Conservation (phyloP, 2,329 filamentous ascomycete genomes). For the Venturia nashicola region DNA sequence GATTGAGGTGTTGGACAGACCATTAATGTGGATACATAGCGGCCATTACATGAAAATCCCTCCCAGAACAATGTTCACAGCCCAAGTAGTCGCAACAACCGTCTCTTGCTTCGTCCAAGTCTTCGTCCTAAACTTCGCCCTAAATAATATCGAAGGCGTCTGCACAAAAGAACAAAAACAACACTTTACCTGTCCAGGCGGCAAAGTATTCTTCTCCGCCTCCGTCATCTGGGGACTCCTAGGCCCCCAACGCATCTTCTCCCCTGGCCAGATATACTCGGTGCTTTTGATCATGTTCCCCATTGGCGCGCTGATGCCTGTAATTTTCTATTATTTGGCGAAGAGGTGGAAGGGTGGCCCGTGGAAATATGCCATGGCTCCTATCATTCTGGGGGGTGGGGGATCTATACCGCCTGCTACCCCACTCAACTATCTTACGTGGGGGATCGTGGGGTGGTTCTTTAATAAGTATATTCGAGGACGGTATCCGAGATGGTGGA, state of each 20-base stretch:
- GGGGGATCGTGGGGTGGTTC: conserved; percentile 18
- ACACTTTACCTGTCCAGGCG: conserved; percentile 52
- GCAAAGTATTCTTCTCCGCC: conserved; percentile 52
- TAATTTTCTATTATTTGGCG: conserved; percentile 39
- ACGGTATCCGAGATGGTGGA: conserved; percentile 17
- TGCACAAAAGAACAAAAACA: conserved; percentile 23
- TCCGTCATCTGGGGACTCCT: conserved; percentile 58
- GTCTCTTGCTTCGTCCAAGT: conserved; percentile 37
- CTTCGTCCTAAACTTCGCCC: conserved; percentile 36
- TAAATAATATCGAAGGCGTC: conserved; percentile 33
- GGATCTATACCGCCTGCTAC: conserved; percentile 41
- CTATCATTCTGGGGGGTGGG: conserved; percentile 50
- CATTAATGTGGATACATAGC: conserved; percentile 7
- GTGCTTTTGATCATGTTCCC: conserved; percentile 48
- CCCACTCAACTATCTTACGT: conserved; percentile 15
- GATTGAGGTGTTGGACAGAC: no score
- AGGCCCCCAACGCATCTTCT: conserved; percentile 52
- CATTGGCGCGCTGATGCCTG: conserved; percentile 41
- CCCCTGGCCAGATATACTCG: conserved; percentile 48
- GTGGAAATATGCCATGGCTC: conserved; percentile 44
- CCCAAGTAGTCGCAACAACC: conserved; percentile 38
- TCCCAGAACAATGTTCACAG: conserved; percentile 37
- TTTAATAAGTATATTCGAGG: conserved; percentile 17
- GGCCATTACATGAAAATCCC: conserved; percentile 36
- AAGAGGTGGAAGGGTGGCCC: conserved; percentile 36